A percentile compares a stretch with the other conserved stretches of the same genome.
phyloP scores from a whole-genome alignment of 257 asterid genomes.

The Datura wrightii region DNA sequence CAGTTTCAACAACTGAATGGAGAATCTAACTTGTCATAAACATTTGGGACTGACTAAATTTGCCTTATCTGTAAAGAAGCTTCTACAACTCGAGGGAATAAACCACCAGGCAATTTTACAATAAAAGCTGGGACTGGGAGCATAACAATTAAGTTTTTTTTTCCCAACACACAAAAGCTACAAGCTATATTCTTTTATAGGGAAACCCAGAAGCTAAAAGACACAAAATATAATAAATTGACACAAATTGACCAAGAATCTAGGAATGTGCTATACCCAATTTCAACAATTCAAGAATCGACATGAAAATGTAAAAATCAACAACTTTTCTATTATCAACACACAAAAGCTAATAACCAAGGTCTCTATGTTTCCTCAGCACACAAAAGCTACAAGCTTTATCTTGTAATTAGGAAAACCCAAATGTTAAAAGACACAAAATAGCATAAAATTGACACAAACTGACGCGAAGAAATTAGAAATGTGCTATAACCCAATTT shows the following conservation, averaged over 20 bases:
- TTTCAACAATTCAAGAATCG: conserved; percentile 1
- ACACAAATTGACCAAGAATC: background rate
- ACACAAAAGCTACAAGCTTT: background rate
- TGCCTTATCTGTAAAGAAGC: background rate
- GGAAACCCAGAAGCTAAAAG: background rate
- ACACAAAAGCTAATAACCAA: background rate
- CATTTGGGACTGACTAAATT: background rate
- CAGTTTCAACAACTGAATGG: background rate
- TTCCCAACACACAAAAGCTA: background rate
- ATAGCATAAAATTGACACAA: background rate
- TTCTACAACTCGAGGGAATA: background rate
- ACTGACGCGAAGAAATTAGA: background rate
- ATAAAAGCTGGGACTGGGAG: background rate
- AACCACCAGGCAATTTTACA: background rate
- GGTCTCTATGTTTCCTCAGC: background rate
- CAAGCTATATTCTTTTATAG: background rate
- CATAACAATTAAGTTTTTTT: background rate
- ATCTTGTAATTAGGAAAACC: background rate
- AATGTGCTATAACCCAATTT: background rate
- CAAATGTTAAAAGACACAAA: background rate
- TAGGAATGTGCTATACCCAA: background rate
- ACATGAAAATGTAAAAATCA: background rate
- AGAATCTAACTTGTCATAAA: background rate
- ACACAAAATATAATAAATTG: background rate
- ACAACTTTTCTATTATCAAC: background rate